Percentiles rank a stretch among this genome's conserved stretches.
These are phyloP conservation scores for Cladorrhinum samala DNA, from an alignment of 495 filamentous ascomycete genomes.

Conservation along the genomic window DNA sequence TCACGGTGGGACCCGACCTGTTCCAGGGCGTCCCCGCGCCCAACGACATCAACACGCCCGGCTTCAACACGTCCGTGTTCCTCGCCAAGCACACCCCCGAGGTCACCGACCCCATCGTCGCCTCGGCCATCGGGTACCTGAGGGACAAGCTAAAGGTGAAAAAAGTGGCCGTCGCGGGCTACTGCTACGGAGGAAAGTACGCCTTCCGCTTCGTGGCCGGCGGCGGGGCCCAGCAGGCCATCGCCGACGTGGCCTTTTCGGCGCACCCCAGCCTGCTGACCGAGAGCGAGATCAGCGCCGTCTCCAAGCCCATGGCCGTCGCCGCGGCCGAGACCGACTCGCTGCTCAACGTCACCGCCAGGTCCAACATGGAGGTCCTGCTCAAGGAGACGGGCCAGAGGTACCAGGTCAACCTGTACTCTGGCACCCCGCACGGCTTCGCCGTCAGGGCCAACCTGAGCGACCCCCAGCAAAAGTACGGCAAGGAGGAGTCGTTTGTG, in stretches of 20 bases:
- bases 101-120: constrained; percentile 62
- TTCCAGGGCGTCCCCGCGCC: constrained; percentile 56
- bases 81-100: constrained; percentile 42
- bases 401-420: constrained; percentile 64
- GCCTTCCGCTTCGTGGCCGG: constrained; percentile 36
- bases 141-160: constrained; percentile 51
- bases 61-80: constrained; percentile 53
- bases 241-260: constrained; percentile 57
- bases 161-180: constrained; percentile 59
- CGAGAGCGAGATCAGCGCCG: constrained; percentile 56
- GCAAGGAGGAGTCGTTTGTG: constrained; percentile 70
- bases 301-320: constrained; percentile 60
- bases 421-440: constrained; percentile 64
- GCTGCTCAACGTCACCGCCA: constrained; percentile 56
- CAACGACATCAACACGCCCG: constrained; percentile 43
- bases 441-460: constrained; percentile 56
- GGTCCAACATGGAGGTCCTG: constrained; percentile 45
- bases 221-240: constrained; percentile 41
- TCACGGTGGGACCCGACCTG: constrained; percentile 68
- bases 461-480: constrained; percentile 55
- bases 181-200: constrained; percentile 53
- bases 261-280: constrained; percentile 67
- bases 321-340: constrained; percentile 62
- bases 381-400: constrained; percentile 25
- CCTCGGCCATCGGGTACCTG: constrained; percentile 53